phyloP scores from a whole-genome alignment of 2,329 filamentous ascomycete genomes.

The Aspergillus pseudoglaucus region DNA sequence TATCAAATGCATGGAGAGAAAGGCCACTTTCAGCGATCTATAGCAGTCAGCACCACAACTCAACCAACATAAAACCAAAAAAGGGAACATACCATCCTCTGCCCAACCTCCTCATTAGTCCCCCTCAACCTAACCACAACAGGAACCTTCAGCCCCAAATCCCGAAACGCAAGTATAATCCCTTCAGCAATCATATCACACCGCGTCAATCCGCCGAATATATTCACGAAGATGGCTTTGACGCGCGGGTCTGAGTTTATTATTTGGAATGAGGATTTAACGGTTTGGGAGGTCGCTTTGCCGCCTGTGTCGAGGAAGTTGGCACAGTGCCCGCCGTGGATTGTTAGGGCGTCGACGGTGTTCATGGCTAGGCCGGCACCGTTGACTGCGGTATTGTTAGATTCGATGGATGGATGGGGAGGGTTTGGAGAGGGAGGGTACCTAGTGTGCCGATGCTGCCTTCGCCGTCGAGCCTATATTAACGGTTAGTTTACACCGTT shows the following conservation, averaged over 20 bases:
- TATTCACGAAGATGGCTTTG: slow-evolving; percentile 65
- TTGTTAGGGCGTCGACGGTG: slow-evolving; percentile 70
- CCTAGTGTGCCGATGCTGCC: slow-evolving; percentile 67
- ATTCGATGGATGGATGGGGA: background rate
- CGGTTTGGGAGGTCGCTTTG: slow-evolving; percentile 76
- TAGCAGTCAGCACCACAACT: slow-evolving; percentile 1
- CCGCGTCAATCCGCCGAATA: slow-evolving; percentile 63
- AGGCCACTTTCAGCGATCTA: slow-evolving; percentile 62
- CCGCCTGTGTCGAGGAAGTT: slow-evolving; percentile 90
- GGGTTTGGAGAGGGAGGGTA: slow-evolving; percentile 14
- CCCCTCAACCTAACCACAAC: slow-evolving; percentile 72
- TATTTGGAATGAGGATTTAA: slow-evolving; percentile 68
- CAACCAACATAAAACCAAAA: background rate
- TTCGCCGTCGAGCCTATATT: slow-evolving; percentile 38
- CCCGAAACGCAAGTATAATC: slow-evolving; percentile 64
- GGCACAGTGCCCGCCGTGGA: slow-evolving; percentile 61
- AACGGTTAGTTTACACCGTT: background rate
- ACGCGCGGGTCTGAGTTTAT: slow-evolving; percentile 67
- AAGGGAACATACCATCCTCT: slow-evolving; percentile 49
- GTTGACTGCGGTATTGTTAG: slow-evolving; percentile 52
- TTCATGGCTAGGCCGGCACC: slow-evolving; percentile 89
- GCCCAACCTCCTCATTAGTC: slow-evolving; percentile 65
- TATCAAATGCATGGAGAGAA: slow-evolving; percentile 64
- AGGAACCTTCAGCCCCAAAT: slow-evolving; percentile 60
- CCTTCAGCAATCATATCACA: slow-evolving; percentile 78